Evolutionary conservation across 2,329 filamentous ascomycete genomes (phyloP).

Genomic region (Bipolaris sorokiniana): DNA sequence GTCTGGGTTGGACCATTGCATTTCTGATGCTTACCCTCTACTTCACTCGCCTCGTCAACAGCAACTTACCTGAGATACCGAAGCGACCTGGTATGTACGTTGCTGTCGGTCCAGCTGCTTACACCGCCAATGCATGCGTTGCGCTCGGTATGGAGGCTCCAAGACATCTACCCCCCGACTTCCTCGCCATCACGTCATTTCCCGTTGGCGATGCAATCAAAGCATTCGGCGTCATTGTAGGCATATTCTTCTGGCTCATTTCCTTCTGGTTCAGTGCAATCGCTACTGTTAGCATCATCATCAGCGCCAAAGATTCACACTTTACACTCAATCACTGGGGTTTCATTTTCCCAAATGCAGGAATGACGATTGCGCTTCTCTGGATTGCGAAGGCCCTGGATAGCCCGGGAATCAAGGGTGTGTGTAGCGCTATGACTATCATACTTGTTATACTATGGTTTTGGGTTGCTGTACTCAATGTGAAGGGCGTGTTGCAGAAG

Average conservation of each 20-base stretch:
- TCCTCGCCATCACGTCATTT: constrained; percentile 42
- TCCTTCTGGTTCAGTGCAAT: constrained; percentile 59
- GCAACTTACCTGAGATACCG: constrained; percentile 55
- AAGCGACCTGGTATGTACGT: constrained; percentile 59
- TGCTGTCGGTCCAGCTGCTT: constrained; percentile 52
- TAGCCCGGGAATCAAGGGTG: constrained; percentile 59
- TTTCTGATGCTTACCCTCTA: constrained; percentile 72
- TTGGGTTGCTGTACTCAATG: constrained; percentile 58
- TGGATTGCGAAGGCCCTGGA: constrained; percentile 60
- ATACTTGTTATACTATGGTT: constrained; percentile 61
- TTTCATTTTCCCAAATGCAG: constrained; percentile 68
- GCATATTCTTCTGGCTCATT: constrained; percentile 57
- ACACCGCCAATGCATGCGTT: constrained; percentile 35
- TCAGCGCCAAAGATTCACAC: constrained; percentile 49
- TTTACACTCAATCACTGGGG: constrained; percentile 57
- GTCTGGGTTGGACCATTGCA: constrained; percentile 69
- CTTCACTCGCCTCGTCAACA: constrained; percentile 72
- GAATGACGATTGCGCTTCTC: constrained; percentile 62
- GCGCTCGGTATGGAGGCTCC: constrained; percentile 53
- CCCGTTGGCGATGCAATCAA: constrained; percentile 48
- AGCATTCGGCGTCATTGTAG: constrained; percentile 51
- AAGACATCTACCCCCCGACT: constrained; percentile 41
- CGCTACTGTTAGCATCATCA: constrained; percentile 46
- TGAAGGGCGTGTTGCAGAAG: constrained; percentile 55
- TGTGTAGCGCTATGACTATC: constrained; percentile 62